Evolutionary conservation across 805 yeast genomes (phyloP), one percentile per base, ranked within the genome.

Genomic region (Candida boleticola): DNA sequence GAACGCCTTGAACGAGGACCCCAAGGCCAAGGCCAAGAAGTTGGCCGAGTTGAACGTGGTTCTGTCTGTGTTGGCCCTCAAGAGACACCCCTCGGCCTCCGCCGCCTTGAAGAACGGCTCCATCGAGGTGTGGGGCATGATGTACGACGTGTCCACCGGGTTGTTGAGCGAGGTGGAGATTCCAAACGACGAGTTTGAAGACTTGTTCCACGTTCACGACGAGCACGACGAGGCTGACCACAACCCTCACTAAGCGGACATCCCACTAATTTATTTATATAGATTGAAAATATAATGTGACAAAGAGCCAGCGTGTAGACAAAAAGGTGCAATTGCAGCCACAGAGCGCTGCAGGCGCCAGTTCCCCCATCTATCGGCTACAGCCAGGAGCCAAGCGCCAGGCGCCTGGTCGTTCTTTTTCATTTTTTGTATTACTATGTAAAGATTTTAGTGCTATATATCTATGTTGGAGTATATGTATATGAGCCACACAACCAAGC

Each of bases 91-190:
- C 33, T 76, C 82, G 37, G 92, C 89, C 21, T 73, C 79, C 42
- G 73, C 75, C 41, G 95, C 93, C 19, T 62, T 81, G 41, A 71
- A 73, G 36, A 71, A 68, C 44, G 79, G 83, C 9, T 78, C 81
- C 11, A 72, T 90, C 29, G 84, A 85, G 58, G 82, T 90, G 33
- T 81, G 86, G 74, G 97, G 96, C 0, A 63, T 89, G 55, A 76
- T 90, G 39, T 90, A 89, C 66, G 89, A 89, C 57, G 95, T 89
- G 19, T 81, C 76, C 27, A 76, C 85, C 13, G 97, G 97, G 19
- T 70, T 73, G 23, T 67, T 89, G 29, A 52, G 50, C 11, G 68
- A 65, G 46, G 60, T 66, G 13, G 68, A 65, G 40, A 56, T 66
- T 19, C 72, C 75, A 27, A 57, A 54, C 39, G 76, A 71, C 52